A percentile compares a stretch with the other conserved stretches of the same genome.
Evolutionary conservation across 1,139 yeast genomes (phyloP).

Genomic region (Hyphopichia wangnamkhiaoensis): DNA sequence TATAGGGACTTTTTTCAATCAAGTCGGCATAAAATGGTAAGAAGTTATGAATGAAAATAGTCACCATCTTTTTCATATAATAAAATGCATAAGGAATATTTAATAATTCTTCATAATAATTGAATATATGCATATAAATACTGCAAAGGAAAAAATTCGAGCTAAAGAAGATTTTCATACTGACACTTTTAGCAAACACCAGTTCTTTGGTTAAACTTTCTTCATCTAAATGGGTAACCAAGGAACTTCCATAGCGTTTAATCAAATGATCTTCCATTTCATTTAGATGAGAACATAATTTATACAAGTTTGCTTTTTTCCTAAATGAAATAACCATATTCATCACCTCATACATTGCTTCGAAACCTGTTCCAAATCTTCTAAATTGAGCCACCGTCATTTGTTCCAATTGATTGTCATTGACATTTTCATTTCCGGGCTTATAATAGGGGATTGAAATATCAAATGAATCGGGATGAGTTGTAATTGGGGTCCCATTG

Average conservation of each 20-base stretch:
- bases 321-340: neutral
- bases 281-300: neutral
- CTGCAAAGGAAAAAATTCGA: neutral
- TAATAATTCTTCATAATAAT: conserved; percentile 32
- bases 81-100: conserved; percentile 26
- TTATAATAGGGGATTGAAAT: conserved; percentile 16
- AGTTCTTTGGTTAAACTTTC: neutral
- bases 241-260: neutral
- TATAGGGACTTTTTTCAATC: conserved; percentile 20
- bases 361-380: conserved; percentile 18
- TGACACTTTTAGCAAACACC: neutral
- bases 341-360: conserved; percentile 19
- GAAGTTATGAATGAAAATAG: conserved; percentile 25
- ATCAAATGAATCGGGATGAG: conserved; percentile 32
- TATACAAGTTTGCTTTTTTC: neutral
- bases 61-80: conserved; percentile 31
- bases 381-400: conserved; percentile 14
- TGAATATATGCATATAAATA: conserved; percentile 25
- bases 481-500: conserved; percentile 40
- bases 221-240: neutral
- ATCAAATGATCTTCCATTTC: neutral
- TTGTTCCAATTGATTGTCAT: conserved; percentile 27
- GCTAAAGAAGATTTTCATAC: neutral
- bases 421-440: conserved; percentile 32
- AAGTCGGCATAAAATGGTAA: conserved; percentile 34